Evolutionary conservation across 257 asterid species (phyloP).

Genomic region (Jacaranda copaia): DNA sequence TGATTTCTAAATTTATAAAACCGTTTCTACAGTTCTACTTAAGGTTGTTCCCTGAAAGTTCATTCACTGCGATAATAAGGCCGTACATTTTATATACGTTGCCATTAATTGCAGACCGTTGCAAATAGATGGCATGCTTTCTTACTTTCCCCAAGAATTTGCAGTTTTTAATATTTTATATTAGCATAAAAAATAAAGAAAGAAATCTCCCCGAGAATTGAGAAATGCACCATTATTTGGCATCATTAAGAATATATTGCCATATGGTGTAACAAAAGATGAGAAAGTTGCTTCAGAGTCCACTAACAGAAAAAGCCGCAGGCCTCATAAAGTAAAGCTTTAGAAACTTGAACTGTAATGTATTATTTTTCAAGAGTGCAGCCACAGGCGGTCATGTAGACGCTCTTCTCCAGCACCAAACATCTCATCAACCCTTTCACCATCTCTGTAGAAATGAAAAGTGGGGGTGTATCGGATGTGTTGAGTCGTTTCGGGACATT

Average conservation of each 20-base stretch:
- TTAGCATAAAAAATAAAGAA: background rate
- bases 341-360: background rate
- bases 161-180: no score
- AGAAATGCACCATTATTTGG: background rate
- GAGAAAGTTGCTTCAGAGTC: background rate
- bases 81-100: background rate
- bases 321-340: background rate
- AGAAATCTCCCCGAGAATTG: background rate
- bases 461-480: slow-evolving; percentile 88
- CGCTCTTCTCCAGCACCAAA: slow-evolving; percentile 91
- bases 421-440: slow-evolving; percentile 96
- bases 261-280: background rate
- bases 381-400: slow-evolving; percentile 88
- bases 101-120: background rate
- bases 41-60: slow-evolving; percentile 9
- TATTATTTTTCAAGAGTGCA: slow-evolving; percentile 61
- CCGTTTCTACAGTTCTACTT: background rate
- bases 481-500: slow-evolving; percentile 87
- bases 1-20: slow-evolving; percentile 27
- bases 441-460: slow-evolving; percentile 83
- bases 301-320: background rate
- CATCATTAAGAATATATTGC: background rate
- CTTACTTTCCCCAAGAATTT: no score
- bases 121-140: no score
- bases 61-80: background rate